phyloP scores from a whole-genome alignment of 2,329 filamentous ascomycete genomes.

The Fusarium euwallaceae region DNA sequence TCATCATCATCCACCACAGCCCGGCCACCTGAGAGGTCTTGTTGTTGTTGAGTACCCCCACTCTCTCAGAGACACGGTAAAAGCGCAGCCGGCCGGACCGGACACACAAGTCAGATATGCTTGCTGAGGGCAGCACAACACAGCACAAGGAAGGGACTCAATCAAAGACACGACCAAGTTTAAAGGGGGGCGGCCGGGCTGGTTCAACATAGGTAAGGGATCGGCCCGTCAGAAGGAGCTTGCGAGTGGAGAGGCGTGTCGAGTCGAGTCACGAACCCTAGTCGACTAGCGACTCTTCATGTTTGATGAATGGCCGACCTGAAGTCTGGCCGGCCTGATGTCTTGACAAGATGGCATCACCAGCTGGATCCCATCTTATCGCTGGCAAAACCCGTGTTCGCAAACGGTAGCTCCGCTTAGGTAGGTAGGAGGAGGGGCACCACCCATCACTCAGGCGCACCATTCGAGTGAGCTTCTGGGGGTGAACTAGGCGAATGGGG shows the following conservation, averaged over 20 bases:
- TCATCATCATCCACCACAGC: neutral
- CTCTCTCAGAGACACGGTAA: constrained; percentile 14
- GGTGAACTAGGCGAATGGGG: constrained; percentile 40
- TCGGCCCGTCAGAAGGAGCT: constrained; percentile 42
- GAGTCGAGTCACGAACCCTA: neutral
- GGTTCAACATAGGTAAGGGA: constrained; percentile 26
- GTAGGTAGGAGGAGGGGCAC: neutral
- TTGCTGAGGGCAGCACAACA: neutral
- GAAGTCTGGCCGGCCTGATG: constrained; percentile 16
- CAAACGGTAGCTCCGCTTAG: constrained; percentile 28
- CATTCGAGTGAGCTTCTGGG: constrained; percentile 5
- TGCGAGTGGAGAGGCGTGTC: constrained; percentile 15
- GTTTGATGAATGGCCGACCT: constrained; percentile 9
- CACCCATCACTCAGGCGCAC: constrained; percentile 12
- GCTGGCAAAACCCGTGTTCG: neutral
- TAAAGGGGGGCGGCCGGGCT: constrained; percentile 13
- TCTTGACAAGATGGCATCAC: constrained; percentile 44
- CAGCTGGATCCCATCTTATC: constrained; percentile 35
- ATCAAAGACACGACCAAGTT: neutral
- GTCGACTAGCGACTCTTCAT: constrained; percentile 1
- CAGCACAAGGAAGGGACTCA: neutral
- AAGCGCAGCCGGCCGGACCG: constrained; percentile 34
- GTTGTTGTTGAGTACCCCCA: constrained; percentile 24
- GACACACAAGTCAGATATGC: constrained; percentile 26
- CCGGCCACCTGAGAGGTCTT: constrained; percentile 8